Percentiles rank a stretch among this genome's conserved stretches.
phyloP scores from a whole-genome alignment of 805 yeast genomes.

The Pichia californica region DNA sequence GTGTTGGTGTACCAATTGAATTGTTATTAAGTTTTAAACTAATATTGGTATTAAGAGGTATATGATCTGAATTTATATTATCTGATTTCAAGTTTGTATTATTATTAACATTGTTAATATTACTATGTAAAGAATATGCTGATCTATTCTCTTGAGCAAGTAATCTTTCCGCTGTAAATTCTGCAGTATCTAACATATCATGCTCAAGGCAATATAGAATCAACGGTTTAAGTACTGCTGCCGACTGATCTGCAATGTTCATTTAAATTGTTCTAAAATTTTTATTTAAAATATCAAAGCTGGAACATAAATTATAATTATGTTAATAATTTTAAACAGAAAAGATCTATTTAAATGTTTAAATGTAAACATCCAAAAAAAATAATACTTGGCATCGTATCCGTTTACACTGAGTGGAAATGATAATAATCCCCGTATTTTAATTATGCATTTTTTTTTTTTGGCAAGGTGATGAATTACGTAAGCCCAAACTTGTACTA shows the following conservation, averaged over 20 bases:
- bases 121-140: neutral
- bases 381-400: too few species aligned
- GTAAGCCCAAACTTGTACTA: too few species aligned
- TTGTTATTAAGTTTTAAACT: neutral
- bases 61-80: neutral
- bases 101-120: too few species aligned
- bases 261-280: neutral
- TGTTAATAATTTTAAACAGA: neutral
- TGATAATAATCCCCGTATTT: too few species aligned
- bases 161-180: slow-evolving; percentile 78
- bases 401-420: too few species aligned
- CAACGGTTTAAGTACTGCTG: slow-evolving; percentile 33
- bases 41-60: neutral
- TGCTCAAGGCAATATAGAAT: slow-evolving; percentile 69
- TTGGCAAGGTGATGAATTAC: too few species aligned
- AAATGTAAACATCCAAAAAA: too few species aligned
- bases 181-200: slow-evolving; percentile 68
- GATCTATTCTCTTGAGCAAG: slow-evolving; percentile 40
- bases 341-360: too few species aligned
- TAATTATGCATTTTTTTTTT: too few species aligned
- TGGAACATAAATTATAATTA: too few species aligned
- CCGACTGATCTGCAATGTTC: slow-evolving; percentile 3
- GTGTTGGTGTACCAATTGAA: slow-evolving; percentile 5
- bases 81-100: neutral
- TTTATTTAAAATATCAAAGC: too few species aligned